Base-by-base conservation (phyloP, 345 rosid genomes). In the Gossypium bickii region DNA sequence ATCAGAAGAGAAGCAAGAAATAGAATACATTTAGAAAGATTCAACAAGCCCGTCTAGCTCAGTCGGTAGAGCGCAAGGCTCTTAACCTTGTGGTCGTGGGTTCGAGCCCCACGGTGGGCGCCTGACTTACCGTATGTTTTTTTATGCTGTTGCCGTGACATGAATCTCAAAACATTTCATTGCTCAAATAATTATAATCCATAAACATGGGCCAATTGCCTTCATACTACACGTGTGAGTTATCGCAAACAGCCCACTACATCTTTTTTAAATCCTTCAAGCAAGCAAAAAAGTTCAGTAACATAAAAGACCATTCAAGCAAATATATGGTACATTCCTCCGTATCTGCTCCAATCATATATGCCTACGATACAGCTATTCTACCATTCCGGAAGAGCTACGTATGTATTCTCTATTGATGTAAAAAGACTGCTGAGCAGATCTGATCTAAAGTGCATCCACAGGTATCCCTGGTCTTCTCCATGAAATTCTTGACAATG, bases 11-110 rank as follows among this genome's bases (percentile, higher is more conserved):
- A 34, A 34, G 41, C 41, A 1, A 4, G 41, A 34, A 34, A 34
- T 34, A 34, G 4, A 34, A 34, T 34, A 34, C 34, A 29, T 29
- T 3, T 29, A 5, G 1, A 34, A 34, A 34, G 1, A 5, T 1
- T 0, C 1, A 29, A 1, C 2, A 2, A 7, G 85, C 80, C 86
- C 82, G 78, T 82, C 84, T 79, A 67, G 85, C 81, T 84, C 78
- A 73, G 83, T 60, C 71, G 77, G 82, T 79, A 70, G 83, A 79
- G 84, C 82, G 74, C 82, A 80, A 83, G 85, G 83, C 85, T 83
- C 82, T 81, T 82, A 83, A 87, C 86, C 81, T 78, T 80, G 85
- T 83, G 82, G 88, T 86, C 82, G 80, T 81, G 86, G 84, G 81
- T 81, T 79, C 78, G 80, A 82, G 75, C 79, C 83, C 88, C 82